Evolutionary conservation across 805 yeast genomes (phyloP).

Genomic region (Candida hispaniensis): DNA sequence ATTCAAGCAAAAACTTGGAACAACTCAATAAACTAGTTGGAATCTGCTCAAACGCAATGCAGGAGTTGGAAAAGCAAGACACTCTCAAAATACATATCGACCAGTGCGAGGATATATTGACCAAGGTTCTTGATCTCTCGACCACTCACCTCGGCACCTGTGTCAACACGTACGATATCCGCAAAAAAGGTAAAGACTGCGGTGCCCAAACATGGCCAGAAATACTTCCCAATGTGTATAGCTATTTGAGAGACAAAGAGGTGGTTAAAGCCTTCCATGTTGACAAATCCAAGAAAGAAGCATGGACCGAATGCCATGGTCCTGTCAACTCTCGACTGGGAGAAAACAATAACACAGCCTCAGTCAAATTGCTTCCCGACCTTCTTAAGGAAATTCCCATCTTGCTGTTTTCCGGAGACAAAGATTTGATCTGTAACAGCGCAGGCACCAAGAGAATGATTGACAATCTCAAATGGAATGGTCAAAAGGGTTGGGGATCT

Average conservation of each 20-base stretch:
- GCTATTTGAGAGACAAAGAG: constrained; percentile 38
- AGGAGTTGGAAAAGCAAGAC: constrained; percentile 17
- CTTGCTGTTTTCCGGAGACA: constrained; percentile 73
- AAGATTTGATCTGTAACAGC: constrained; percentile 81
- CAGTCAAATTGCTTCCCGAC: constrained; percentile 57
- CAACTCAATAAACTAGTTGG: constrained; percentile 21
- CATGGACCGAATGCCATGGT: constrained; percentile 74
- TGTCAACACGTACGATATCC: constrained; percentile 72
- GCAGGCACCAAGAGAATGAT: constrained; percentile 63
- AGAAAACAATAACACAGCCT: constrained; percentile 45
- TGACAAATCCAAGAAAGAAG: constrained; percentile 28
- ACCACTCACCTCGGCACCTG: too few relatives aligned
- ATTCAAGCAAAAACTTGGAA: constrained; percentile 20
- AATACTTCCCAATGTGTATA: constrained; percentile 38
- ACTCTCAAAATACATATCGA: constrained; percentile 19
- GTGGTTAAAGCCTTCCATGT: constrained; percentile 45
- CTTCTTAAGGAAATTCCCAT: constrained; percentile 50
- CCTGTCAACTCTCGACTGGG: constrained; percentile 43
- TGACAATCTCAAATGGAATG: constrained; percentile 53
- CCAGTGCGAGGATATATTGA: constrained; percentile 36
- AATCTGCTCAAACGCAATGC: constrained; percentile 25
- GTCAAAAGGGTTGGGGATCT: constrained; percentile 30
- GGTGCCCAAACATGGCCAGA: constrained; percentile 94
- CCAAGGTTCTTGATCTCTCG: constrained; percentile 27
- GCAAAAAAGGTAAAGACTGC: constrained; percentile 69